Base-by-base conservation (phyloP, 1,139 yeast species). In the Ogataea hybrid region DNA sequence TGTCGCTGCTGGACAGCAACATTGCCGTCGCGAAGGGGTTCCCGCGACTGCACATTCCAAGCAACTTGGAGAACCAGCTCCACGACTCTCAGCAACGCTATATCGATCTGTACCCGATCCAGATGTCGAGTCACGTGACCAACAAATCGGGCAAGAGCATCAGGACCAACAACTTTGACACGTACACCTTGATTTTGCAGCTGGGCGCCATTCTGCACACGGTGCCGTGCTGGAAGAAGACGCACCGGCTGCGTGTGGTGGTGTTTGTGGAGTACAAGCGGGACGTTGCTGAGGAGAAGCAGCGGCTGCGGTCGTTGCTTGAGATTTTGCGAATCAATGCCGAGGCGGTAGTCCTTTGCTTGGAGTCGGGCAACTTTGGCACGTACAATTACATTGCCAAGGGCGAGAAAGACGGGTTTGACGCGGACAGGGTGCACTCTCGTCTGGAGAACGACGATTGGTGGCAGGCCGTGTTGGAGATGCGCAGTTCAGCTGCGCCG, bases 11-110 rank as follows among this genome's bases (percentile, higher is more conserved):
- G 83, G 88, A 86, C 57, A 86, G 95, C 2, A 90, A 95, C 39
- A 89, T 92, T 25, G 97, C 96, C 0, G 82, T 92, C 37, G 96
- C 97, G 0, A 88, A 87, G 37, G 96, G 95, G 8, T 92, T 92
- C 56, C 73, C 78, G 6, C 56, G 67, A 8, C 58, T 90, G 46
- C 69, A 74, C 10, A 65, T 62, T 6, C 65, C 64, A 5, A 44
- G 48, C 1, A 49, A 51, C 17, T 39, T 47, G 14, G 54, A 51
- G 18, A 39, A 42, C 4, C 32, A 35, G 1, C 29, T 54, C 22
- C 43, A 51, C 8, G 51, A 56, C 1, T 59, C 64, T 1, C 62
- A 63, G 35, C 75, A 72, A 48, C 73, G 74, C 46, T 83, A 68
- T 51, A 88, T 92, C 54, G 98, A 92, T 60, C 66, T 92, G 34